A percentile compares a stretch with the other conserved stretches of the same genome.
Evolutionary conservation across 1,284 basidiomycete species (phyloP).

Genomic region (Termitomyces sp.): DNA sequence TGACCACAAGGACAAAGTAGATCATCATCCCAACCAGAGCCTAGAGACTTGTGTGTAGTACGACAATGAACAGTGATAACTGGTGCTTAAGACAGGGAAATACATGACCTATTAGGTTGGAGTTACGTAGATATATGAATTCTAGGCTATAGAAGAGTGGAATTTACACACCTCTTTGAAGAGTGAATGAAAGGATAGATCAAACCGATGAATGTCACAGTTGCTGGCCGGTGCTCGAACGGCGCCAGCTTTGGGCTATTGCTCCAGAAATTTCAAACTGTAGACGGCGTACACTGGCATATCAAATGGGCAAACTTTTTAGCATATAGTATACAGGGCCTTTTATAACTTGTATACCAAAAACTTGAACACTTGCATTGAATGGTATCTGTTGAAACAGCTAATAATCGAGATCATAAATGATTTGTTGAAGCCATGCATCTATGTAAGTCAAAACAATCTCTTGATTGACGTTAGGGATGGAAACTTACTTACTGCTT

Average conservation of each 20-base stretch:
- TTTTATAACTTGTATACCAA: slow-evolving; percentile 27
- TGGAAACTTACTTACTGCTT: slow-evolving; percentile 11
- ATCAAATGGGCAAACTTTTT: slow-evolving; percentile 28
- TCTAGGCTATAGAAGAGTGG: no score
- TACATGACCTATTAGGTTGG: slow-evolving; percentile 26
- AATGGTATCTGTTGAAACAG: neutral
- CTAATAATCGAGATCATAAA: slow-evolving; percentile 14
- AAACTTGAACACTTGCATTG: slow-evolving; percentile 28
- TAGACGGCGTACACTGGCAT: slow-evolving; percentile 24
- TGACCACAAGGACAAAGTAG: slow-evolving; percentile 59
- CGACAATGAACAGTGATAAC: slow-evolving; percentile 53
- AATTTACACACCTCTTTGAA: slow-evolving; percentile 34
- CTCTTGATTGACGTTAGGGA: neutral
- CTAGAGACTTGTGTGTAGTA: slow-evolving; percentile 24
- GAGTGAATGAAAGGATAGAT: neutral
- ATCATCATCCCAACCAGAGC: slow-evolving; percentile 37
- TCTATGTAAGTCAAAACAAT: neutral
- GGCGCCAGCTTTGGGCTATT: neutral
- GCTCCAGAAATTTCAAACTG: neutral
- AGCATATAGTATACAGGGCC: slow-evolving; percentile 25
- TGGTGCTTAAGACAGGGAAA: slow-evolving; percentile 43
- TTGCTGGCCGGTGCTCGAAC: neutral
- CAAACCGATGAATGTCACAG: no score
- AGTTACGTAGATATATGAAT: slow-evolving; percentile 17
- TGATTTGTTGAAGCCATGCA: slow-evolving; percentile 14